Evolutionary conservation across 108 stramenopile species (phyloP).

Genomic region (Cyclostephanos tholiformis): DNA sequence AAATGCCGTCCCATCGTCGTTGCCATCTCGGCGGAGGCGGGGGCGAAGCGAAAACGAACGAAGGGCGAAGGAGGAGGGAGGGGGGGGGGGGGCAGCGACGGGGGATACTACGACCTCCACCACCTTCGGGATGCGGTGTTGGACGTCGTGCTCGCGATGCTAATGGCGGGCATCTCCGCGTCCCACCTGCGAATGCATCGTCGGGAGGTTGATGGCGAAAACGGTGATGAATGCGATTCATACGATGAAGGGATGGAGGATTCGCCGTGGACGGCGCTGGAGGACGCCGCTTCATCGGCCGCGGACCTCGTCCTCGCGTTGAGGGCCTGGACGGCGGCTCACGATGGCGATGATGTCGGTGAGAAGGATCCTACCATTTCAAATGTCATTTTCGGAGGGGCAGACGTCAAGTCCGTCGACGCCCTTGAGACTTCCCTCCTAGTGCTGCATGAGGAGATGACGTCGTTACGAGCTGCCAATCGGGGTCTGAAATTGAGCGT

Average conservation of each 20-base stretch:
- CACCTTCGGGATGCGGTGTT: slow-evolving; percentile 32
- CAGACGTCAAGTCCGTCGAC: background rate
- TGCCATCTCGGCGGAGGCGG: background rate
- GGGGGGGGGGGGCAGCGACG: background rate
- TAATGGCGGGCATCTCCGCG: slow-evolving; percentile 42
- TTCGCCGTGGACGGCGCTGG: slow-evolving; percentile 35
- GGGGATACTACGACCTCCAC: background rate
- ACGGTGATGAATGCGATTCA: background rate
- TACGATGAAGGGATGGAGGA: too few relatives aligned
- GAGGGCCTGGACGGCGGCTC: background rate
- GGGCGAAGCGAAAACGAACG: background rate
- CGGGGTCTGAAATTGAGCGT: background rate
- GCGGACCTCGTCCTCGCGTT: slow-evolving; percentile 19
- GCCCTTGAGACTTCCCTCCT: background rate
- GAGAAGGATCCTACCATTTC: background rate
- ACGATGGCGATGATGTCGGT: background rate
- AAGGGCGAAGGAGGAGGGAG: background rate
- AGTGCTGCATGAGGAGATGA: background rate
- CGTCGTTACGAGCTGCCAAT: background rate
- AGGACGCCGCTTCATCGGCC: slow-evolving; percentile 26
- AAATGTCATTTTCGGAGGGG: background rate
- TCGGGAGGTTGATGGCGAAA: background rate
- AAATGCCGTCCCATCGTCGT: background rate
- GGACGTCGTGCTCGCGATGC: slow-evolving; percentile 30
- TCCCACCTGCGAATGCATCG: slow-evolving; percentile 37